phyloP scores from a whole-genome alignment of 2,329 filamentous ascomycete species.

The Pyrenophora teres region DNA sequence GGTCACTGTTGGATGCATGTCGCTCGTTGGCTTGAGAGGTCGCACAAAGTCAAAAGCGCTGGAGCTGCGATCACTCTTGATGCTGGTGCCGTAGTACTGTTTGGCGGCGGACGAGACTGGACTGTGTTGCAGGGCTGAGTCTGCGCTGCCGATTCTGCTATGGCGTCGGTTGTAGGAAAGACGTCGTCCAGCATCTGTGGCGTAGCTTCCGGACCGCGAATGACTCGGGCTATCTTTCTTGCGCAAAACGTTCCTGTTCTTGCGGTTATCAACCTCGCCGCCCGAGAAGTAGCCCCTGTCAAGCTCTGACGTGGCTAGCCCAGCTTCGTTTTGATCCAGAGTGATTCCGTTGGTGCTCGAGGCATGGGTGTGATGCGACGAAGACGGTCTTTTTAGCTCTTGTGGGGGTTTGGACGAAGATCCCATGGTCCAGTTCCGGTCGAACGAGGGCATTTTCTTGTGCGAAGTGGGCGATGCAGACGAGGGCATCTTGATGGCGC shows the following conservation, averaged over 20 bases:
- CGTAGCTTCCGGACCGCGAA: conserved; percentile 77
- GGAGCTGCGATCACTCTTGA: conserved; percentile 42
- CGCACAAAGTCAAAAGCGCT: conserved; percentile 56
- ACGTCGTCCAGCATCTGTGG: conserved; percentile 58
- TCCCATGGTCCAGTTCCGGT: conserved; percentile 63
- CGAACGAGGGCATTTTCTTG: conserved; percentile 63
- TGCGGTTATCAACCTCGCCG: conserved; percentile 76
- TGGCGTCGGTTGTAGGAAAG: conserved; percentile 69
- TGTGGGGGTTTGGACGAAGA: conserved; percentile 39
- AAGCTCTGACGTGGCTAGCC: conserved; percentile 57
- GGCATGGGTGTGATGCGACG: conserved; percentile 40
- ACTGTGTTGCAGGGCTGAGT: conserved; percentile 68
- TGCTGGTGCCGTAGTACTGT: conserved; percentile 66
- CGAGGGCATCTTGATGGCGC: conserved; percentile 25
- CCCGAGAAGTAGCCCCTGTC: conserved; percentile 95
- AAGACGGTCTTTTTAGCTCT: conserved; percentile 38
- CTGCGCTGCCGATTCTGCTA: conserved; percentile 77
- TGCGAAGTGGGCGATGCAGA: conserved; percentile 46
- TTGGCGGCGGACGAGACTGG: conserved; percentile 65
- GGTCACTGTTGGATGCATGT: conserved; percentile 60
- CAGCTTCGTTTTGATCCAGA: conserved; percentile 34
- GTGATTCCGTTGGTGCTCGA: conserved; percentile 37
- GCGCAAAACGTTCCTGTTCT: conserved; percentile 69
- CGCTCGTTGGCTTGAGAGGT: conserved; percentile 48
- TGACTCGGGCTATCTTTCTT: conserved; percentile 72